Conservation (phyloP, 768 basidiomycete species). For the Cystobasidium tubakii region DNA sequence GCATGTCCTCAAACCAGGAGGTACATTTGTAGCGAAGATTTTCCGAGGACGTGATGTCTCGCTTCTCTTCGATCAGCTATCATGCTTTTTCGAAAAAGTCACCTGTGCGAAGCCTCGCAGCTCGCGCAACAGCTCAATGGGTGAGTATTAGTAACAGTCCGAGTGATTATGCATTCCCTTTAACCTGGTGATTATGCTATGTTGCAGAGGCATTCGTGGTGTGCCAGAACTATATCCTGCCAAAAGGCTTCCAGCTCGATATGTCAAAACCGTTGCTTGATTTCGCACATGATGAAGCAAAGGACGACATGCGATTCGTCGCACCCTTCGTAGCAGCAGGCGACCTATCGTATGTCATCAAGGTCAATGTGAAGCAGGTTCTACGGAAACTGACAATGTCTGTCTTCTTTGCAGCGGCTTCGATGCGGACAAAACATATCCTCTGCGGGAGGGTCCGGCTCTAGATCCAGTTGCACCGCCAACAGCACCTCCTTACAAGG, state of each 20-base stretch:
- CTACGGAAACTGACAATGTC: neutral
- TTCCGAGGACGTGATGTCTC: constrained; percentile 50
- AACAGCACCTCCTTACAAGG: constrained; percentile 42
- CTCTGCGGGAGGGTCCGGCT: constrained; percentile 15
- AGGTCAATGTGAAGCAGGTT: neutral
- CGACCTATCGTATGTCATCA: constrained; percentile 42
- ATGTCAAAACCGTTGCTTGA: constrained; percentile 44
- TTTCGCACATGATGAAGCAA: constrained; percentile 35
- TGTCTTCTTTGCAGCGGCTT: constrained; percentile 38
- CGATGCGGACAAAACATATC: constrained; percentile 45
- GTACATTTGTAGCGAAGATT: constrained; percentile 53
- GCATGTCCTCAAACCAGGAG: constrained; percentile 50
- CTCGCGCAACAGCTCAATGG: constrained; percentile 51
- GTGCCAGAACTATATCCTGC: constrained; percentile 50
- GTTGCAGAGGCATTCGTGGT: constrained; percentile 52
- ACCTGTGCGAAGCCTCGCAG: constrained; percentile 53
- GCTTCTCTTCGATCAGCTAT: constrained; percentile 50
- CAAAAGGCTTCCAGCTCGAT: constrained; percentile 42
- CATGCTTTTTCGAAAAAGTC: constrained; percentile 51
- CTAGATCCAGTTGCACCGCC: constrained; percentile 41
- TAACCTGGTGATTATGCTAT: neutral
- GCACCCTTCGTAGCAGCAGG: constrained; percentile 47
- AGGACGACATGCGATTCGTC: constrained; percentile 42
- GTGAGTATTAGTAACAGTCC: constrained; percentile 48
- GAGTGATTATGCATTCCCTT: no score